These are phyloP conservation scores for Populus nigra DNA, from an alignment of 345 rosid species.

Conservation along the genomic window DNA sequence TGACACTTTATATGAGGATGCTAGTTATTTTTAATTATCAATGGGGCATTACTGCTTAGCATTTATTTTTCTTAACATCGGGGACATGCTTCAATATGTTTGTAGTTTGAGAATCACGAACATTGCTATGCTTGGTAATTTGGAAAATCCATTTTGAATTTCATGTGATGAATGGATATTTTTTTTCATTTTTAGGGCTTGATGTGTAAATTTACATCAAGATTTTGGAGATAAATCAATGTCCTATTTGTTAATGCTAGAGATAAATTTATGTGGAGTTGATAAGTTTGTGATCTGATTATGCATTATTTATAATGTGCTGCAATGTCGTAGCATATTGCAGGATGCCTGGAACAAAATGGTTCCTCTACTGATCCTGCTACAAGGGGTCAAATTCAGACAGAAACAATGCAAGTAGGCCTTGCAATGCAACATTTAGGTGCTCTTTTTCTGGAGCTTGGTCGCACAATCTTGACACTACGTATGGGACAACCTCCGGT, in stretches of 20 bases:
- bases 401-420: constrained; percentile 69
- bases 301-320: constrained; percentile 39
- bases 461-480: constrained; percentile 76
- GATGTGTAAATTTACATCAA: not conserved
- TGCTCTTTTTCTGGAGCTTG: constrained; percentile 91
- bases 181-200: not conserved
- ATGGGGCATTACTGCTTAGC: not conserved
- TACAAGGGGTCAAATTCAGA: constrained; percentile 66
- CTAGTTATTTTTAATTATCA: not conserved
- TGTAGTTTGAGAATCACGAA: not conserved
- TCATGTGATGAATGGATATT: not conserved
- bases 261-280: not conserved
- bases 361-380: constrained; percentile 62
- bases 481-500: constrained; percentile 84
- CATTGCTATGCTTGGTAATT: not conserved
- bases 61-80: not conserved
- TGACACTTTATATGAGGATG: not conserved
- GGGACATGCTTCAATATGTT: not conserved
- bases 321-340: constrained; percentile 75
- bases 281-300: constrained; percentile 39
- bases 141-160: not conserved
- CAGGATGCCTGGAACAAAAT: constrained; percentile 75
- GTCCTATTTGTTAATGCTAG: not conserved
- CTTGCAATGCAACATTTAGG: constrained; percentile 84
- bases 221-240: not conserved